A percentile compares a stretch with the other conserved stretches of the same genome.
phyloP scores from a whole-genome alignment of 768 basidiomycete species.

The Boletellus emodensis region DNA sequence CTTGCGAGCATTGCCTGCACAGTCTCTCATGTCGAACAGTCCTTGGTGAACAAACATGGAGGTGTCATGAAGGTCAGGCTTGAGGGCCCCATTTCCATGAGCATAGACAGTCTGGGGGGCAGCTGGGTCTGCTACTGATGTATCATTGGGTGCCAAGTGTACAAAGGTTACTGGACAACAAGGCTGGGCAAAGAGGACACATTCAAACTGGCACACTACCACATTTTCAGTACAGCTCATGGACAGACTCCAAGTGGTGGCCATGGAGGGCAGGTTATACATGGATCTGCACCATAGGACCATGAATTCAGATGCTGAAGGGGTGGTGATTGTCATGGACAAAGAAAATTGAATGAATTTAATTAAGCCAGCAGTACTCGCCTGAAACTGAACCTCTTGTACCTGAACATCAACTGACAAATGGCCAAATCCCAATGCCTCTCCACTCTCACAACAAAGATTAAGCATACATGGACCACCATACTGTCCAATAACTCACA shows the following conservation, averaged over 20 bases:
- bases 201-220: conserved; percentile 41
- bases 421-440: too few relatives aligned
- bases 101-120: conserved; percentile 75
- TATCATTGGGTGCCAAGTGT: conserved; percentile 71
- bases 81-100: conserved; percentile 80
- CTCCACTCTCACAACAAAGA: too few relatives aligned
- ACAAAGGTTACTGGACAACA: conserved; percentile 52
- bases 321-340: too few relatives aligned
- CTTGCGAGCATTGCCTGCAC: conserved; percentile 78
- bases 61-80: conserved; percentile 73
- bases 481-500: too few relatives aligned
- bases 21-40: conserved; percentile 75
- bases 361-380: too few relatives aligned
- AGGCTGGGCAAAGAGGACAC: not conserved
- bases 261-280: conserved; percentile 65
- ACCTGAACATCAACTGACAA: too few relatives aligned
- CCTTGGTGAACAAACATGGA: conserved; percentile 74
- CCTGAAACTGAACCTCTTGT: too few relatives aligned
- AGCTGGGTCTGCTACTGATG: conserved; percentile 74
- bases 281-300: too few relatives aligned
- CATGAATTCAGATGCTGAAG: too few relatives aligned
- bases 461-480: too few relatives aligned
- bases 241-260: conserved; percentile 71
- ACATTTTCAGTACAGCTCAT: conserved; percentile 67
- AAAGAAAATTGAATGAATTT: too few relatives aligned